Evolutionary conservation across 1,284 basidiomycete genomes (phyloP).

Genomic region (Trichosporon sp.): DNA sequence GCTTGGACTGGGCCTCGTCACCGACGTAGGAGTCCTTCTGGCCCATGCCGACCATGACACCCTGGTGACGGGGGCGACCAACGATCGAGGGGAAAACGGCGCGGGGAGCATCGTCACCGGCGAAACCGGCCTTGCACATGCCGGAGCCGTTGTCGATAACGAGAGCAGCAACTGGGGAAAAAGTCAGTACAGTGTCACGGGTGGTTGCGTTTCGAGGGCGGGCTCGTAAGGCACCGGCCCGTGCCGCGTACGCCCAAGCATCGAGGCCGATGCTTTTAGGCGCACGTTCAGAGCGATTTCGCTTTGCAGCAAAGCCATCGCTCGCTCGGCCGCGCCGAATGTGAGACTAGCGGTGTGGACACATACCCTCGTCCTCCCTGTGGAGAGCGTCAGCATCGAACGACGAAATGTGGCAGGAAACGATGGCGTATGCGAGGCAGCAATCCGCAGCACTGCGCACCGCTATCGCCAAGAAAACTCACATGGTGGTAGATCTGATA

Average conservation of each 20-base stretch:
- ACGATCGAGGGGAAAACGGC: constrained; percentile 81
- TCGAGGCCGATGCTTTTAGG: background rate
- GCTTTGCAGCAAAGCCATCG: background rate
- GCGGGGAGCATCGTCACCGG: constrained; percentile 71
- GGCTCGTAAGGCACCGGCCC: background rate
- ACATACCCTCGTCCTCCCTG: constrained; percentile 48
- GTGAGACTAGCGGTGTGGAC: background rate
- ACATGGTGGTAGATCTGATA: constrained; percentile 8
- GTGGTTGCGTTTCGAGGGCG: background rate
- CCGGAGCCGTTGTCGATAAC: constrained; percentile 83
- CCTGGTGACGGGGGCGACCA: constrained; percentile 85
- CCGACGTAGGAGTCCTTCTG: constrained; percentile 85
- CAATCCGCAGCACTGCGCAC: constrained; percentile 1
- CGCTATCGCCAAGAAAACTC: background rate
- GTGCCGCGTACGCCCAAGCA: background rate
- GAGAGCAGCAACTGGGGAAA: constrained; percentile 41
- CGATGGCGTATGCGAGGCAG: background rate
- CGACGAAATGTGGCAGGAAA: background rate
- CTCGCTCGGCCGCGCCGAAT: background rate
- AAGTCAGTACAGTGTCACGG: background rate
- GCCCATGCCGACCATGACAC: constrained; percentile 86
- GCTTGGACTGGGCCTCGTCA: constrained; percentile 91
- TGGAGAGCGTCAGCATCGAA: constrained; percentile 11
- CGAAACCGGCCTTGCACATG: constrained; percentile 89
- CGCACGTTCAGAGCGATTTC: background rate